Evolutionary conservation across 805 yeast genomes (phyloP).

Genomic region (Priceomyces carsonii): DNA sequence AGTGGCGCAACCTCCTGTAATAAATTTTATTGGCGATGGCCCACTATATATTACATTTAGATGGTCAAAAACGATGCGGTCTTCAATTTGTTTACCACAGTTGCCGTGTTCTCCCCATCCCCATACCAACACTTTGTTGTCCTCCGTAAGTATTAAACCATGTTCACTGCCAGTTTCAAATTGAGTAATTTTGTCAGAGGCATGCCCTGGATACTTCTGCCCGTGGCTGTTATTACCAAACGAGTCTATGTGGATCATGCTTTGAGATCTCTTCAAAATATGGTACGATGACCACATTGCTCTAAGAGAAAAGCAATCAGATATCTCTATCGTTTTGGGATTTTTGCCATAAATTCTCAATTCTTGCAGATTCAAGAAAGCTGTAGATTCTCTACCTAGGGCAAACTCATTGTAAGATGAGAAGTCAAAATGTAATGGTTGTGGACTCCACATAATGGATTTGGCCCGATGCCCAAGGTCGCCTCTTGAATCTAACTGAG

Average conservation of each 20-base stretch:
- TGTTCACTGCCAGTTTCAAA: conserved; percentile 84
- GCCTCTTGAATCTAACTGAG: not conserved
- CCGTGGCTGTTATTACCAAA: conserved; percentile 78
- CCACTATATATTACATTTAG: conserved; percentile 34
- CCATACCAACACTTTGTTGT: conserved; percentile 64
- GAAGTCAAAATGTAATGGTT: conserved; percentile 13
- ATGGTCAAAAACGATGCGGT: conserved; percentile 36
- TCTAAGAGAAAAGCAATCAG: conserved; percentile 9
- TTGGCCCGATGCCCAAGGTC: conserved; percentile 13
- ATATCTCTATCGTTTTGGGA: conserved; percentile 3
- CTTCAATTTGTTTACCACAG: conserved; percentile 55
- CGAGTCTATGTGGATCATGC: conserved; percentile 35
- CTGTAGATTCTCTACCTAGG: conserved; percentile 63
- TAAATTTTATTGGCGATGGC: conserved; percentile 19
- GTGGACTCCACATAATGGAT: conserved; percentile 24
- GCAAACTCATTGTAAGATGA: conserved; percentile 16
- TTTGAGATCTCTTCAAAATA: conserved; percentile 21
- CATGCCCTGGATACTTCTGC: conserved; percentile 47
- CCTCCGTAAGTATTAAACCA: conserved; percentile 49
- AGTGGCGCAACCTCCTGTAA: conserved; percentile 69
- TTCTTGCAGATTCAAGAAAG: conserved; percentile 21
- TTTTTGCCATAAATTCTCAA: conserved; percentile 20
- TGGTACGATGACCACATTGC: conserved; percentile 86
- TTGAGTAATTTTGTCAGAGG: conserved; percentile 8
- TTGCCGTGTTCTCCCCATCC: conserved; percentile 99